Conservation (phyloP, 2,329 filamentous ascomycete genomes). For the Paecilomyces formosus region DNA sequence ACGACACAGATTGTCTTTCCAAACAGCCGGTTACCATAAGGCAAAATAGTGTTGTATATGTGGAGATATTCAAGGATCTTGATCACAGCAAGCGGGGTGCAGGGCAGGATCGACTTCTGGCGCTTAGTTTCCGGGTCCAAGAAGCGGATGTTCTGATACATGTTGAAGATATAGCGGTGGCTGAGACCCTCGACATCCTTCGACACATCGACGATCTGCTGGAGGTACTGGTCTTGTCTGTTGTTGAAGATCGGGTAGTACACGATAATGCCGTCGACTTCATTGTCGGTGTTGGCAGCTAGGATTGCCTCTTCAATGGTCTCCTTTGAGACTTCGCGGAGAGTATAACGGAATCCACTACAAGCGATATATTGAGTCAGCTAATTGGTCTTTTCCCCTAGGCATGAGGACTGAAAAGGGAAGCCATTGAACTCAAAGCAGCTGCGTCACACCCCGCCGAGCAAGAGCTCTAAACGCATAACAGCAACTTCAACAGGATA, state of each 20-base stretch:
- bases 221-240: constrained; percentile 86
- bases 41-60: constrained; percentile 92
- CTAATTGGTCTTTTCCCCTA: not conserved
- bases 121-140: constrained; percentile 60
- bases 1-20: constrained; percentile 94
- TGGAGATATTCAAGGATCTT: constrained; percentile 95
- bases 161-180: constrained; percentile 94
- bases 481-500: not conserved
- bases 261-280: constrained; percentile 84
- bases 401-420: not conserved
- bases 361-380: not conserved
- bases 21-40: constrained; percentile 85
- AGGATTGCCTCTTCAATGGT: constrained; percentile 83
- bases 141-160: constrained; percentile 98
- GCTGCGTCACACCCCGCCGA: not conserved
- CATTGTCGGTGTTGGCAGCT: constrained; percentile 69
- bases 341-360: constrained; percentile 83
- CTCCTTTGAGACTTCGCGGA: constrained; percentile 78
- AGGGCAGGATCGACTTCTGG: constrained; percentile 88
- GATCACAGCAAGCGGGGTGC: constrained; percentile 90
- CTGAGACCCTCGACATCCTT: constrained; percentile 96
- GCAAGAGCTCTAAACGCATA: not conserved
- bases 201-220: constrained; percentile 80
- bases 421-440: not conserved
- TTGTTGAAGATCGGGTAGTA: constrained; percentile 98